A percentile compares a stretch with the other conserved stretches of the same genome.
Conservation (phyloP, 2,329 filamentous ascomycete genomes). For the Stylonectria norvegica region DNA sequence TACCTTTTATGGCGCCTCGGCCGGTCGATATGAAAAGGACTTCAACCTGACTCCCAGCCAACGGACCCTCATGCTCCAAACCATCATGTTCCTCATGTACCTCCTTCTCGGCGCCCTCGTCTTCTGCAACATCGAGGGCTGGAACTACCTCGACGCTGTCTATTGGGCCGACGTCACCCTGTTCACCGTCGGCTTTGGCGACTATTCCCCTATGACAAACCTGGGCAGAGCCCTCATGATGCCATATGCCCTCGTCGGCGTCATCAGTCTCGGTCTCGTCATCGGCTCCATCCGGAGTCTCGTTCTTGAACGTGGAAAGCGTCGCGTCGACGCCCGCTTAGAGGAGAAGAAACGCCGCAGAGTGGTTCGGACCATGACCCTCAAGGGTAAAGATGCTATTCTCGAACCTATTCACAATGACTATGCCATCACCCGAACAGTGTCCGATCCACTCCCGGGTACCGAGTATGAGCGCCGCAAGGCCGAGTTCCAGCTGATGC, state of each 20-base stretch:
- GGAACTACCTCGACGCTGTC: conserved; percentile 72
- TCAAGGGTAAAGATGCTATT: conserved; percentile 44
- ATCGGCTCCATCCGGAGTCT: conserved; percentile 73
- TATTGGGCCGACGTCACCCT: conserved; percentile 76
- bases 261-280: conserved; percentile 80
- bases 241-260: conserved; percentile 78
- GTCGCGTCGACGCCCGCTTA: conserved; percentile 53
- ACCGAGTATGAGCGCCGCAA: conserved; percentile 59
- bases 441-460: conserved; percentile 12
- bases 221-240: conserved; percentile 70
- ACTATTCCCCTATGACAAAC: conserved; percentile 45
- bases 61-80: conserved; percentile 85
- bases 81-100: conserved; percentile 80
- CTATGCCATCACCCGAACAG: conserved; percentile 7
- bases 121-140: conserved; percentile 69
- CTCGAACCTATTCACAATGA: conserved; percentile 45
- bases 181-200: conserved; percentile 63
- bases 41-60: conserved; percentile 78
- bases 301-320: conserved; percentile 55
- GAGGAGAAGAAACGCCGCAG: conserved; percentile 56
- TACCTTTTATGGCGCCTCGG: conserved; percentile 74
- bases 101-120: conserved; percentile 72
- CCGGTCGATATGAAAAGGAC: conserved; percentile 68
- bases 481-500: conserved; percentile 76
- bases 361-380: conserved; percentile 44